phyloP scores from a whole-genome alignment of 805 yeast genomes.

The Metschnikowia sp. region DNA sequence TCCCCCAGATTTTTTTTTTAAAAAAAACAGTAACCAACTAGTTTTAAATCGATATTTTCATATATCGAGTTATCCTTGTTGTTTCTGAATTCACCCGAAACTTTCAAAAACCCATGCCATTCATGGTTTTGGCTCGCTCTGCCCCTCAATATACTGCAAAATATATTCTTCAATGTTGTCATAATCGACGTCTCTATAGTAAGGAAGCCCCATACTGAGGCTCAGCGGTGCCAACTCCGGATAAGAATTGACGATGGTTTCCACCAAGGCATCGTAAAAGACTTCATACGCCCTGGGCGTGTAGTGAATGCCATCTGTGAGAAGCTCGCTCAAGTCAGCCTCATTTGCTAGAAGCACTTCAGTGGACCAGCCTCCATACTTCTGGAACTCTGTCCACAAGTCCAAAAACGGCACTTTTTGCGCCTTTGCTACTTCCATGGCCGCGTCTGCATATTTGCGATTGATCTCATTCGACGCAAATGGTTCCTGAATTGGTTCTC shows the following conservation, averaged over 20 bases:
- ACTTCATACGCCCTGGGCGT: slow-evolving; percentile 51
- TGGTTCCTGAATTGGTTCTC: slow-evolving; percentile 18
- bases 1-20: no score
- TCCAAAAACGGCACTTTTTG: slow-evolving; percentile 57
- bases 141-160: slow-evolving; percentile 3
- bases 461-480: slow-evolving; percentile 41
- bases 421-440: slow-evolving; percentile 42
- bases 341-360: slow-evolving; percentile 33
- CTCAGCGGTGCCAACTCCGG: slow-evolving; percentile 48
- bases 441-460: slow-evolving; percentile 48
- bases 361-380: slow-evolving; percentile 29
- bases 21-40: no score
- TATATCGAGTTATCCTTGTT: no score
- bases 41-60: no score
- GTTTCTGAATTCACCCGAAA: no score
- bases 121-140: not conserved
- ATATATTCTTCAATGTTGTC: slow-evolving; percentile 6
- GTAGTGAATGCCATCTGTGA: slow-evolving; percentile 59
- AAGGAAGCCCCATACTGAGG: slow-evolving; percentile 34
- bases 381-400: slow-evolving; percentile 43
- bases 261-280: slow-evolving; percentile 42
- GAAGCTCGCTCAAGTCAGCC: slow-evolving; percentile 17
- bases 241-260: slow-evolving; percentile 36
- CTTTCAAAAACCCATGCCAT: not conserved
- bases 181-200: slow-evolving; percentile 34